Evolutionary conservation across 495 filamentous ascomycete genomes (phyloP).

Genomic region (Xylaria longipes): DNA sequence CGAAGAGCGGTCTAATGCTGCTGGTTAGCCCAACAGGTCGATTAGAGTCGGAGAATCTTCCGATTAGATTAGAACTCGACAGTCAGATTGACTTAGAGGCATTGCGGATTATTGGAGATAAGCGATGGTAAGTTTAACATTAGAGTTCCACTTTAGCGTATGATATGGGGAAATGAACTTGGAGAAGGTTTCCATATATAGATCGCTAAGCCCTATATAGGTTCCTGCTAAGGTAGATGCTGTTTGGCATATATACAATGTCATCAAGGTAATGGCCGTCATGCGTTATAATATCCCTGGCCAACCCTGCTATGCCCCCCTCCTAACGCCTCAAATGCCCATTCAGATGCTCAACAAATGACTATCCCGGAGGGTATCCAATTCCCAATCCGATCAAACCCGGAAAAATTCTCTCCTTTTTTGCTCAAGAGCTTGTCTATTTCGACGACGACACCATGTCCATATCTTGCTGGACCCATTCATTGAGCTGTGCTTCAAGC

Average conservation of each 20-base stretch:
- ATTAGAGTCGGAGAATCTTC: neutral
- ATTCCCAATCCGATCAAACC: neutral
- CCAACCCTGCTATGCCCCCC: neutral
- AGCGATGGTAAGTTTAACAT: neutral
- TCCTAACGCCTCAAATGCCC: conserved; percentile 9
- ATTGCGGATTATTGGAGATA: neutral
- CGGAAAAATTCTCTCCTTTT: neutral
- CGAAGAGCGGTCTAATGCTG: conserved; percentile 7
- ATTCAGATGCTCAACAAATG: neutral
- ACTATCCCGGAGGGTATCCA: neutral
- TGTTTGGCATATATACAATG: neutral
- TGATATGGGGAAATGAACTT: neutral
- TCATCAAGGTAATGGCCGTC: neutral
- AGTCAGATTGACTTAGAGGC: neutral
- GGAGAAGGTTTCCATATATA: neutral
- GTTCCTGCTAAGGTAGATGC: neutral
- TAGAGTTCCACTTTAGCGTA: neutral
- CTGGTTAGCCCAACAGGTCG: neutral
- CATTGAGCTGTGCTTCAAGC: conserved; percentile 38
- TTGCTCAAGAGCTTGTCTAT: neutral
- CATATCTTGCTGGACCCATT: conserved; percentile 38
- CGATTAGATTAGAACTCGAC: neutral
- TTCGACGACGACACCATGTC: neutral
- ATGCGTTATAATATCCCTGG: conserved; percentile 1
- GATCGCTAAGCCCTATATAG: neutral